These are phyloP conservation scores for Cystobasidium pallidum DNA, from an alignment of 1,284 basidiomycete genomes.

Conservation along the genomic window DNA sequence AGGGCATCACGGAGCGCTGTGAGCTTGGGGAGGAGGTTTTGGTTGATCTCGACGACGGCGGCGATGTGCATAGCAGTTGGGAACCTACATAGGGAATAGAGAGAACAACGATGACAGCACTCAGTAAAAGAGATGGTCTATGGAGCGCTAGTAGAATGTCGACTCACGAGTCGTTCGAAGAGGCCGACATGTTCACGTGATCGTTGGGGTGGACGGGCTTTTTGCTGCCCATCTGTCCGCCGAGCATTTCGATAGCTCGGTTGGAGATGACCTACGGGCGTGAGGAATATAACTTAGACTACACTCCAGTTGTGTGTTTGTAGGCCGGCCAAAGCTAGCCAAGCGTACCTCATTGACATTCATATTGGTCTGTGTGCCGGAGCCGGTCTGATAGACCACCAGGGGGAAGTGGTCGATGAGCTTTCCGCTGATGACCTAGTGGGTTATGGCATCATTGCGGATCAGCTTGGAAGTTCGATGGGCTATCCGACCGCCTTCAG, in stretches of 20 bases:
- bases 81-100: slow-evolving; percentile 67
- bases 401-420: slow-evolving; percentile 94
- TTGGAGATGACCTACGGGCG: slow-evolving; percentile 85
- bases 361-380: slow-evolving; percentile 99
- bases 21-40: slow-evolving; percentile 82
- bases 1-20: slow-evolving; percentile 81
- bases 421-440: slow-evolving; percentile 90
- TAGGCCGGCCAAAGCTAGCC: neutral
- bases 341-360: slow-evolving; percentile 86
- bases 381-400: slow-evolving; percentile 99
- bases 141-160: neutral
- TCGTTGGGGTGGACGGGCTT: slow-evolving; percentile 99
- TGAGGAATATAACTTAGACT: neutral
- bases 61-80: slow-evolving; percentile 99
- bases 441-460: neutral
- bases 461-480: neutral
- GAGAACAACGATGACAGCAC: no score
- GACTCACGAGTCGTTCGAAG: slow-evolving; percentile 90
- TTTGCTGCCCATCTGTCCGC: slow-evolving; percentile 93
- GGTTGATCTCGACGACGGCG: slow-evolving; percentile 84
- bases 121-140: no score
- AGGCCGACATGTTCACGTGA: slow-evolving; percentile 99
- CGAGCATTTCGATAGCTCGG: slow-evolving; percentile 94
- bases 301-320: neutral
- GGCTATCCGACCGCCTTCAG: neutral